Conservation (phyloP, 2,329 filamentous ascomycete species). For the Capronia coronata region DNA sequence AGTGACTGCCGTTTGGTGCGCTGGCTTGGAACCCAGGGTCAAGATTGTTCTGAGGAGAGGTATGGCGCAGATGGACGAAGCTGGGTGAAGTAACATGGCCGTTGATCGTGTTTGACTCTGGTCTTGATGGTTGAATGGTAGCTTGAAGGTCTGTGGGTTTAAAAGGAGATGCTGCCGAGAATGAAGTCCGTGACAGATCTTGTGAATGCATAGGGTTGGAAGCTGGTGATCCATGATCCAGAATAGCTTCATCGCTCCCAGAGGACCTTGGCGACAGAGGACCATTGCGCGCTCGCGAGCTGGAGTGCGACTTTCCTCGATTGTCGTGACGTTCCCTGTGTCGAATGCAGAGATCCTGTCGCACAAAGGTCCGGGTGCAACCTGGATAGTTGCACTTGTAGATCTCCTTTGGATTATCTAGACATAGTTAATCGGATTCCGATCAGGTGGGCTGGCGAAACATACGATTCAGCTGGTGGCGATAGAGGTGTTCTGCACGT, state of each 20-base stretch:
- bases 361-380: constrained; percentile 83
- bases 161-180: constrained; percentile 9
- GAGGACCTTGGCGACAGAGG: constrained; percentile 21
- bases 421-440: not conserved
- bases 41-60: not conserved
- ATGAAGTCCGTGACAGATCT: constrained; percentile 5
- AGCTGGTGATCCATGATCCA: constrained; percentile 10
- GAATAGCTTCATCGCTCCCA: constrained; percentile 10
- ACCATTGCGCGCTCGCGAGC: constrained; percentile 22
- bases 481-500: constrained; percentile 88
- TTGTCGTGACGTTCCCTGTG: constrained; percentile 74
- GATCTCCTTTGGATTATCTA: constrained; percentile 89
- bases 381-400: constrained; percentile 89
- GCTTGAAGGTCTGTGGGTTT: constrained; percentile 12
- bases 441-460: constrained; percentile 23
- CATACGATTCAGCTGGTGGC: constrained; percentile 88
- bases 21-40: constrained; percentile 2
- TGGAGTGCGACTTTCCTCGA: constrained; percentile 33
- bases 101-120: constrained; percentile 26
- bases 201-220: constrained; percentile 9
- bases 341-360: constrained; percentile 81
- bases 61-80: not conserved
- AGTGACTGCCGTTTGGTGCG: not conserved
- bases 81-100: constrained; percentile 23
- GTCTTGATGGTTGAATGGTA: constrained; percentile 5